phyloP scores from a whole-genome alignment of 768 basidiomycete genomes.

The Rhodotorula kratochvilovae region DNA sequence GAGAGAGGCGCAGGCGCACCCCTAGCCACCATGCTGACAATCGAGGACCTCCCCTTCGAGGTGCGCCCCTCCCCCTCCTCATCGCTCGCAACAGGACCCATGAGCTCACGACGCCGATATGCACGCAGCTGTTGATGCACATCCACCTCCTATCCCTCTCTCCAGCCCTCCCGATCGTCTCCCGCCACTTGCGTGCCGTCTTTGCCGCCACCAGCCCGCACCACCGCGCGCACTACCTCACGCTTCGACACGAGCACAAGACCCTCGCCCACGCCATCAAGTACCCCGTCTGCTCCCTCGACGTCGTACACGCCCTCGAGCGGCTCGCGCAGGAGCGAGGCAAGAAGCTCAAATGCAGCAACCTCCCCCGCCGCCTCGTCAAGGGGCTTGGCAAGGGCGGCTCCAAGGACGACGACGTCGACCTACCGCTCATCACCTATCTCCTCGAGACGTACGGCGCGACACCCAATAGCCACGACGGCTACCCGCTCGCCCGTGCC shows the following conservation, averaged over 20 bases:
- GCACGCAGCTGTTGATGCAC: conserved; percentile 66
- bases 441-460: conserved; percentile 50
- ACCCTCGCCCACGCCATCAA: conserved; percentile 46
- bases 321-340: conserved; percentile 46
- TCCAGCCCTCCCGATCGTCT: conserved; percentile 59
- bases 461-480: conserved; percentile 64
- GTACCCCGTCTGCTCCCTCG: conserved; percentile 38
- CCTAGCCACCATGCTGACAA: not conserved
- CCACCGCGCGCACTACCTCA: conserved; percentile 66
- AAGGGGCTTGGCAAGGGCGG: conserved; percentile 49
- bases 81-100: not conserved
- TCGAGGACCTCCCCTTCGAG: conserved; percentile 16
- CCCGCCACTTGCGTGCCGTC: conserved; percentile 55
- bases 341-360: conserved; percentile 23
- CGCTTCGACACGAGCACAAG: conserved; percentile 46
- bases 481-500: conserved; percentile 76
- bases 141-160: conserved; percentile 70
- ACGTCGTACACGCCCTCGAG: conserved; percentile 51
- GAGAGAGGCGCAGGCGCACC: no score
- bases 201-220: conserved; percentile 59
- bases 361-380: conserved; percentile 68
- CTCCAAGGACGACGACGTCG: not conserved
- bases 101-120: accelerated
- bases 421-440: conserved; percentile 44
- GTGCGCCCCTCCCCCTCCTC: not conserved